Conservation (phyloP, 495 filamentous ascomycete species). For the Articulospora tetracladia region DNA sequence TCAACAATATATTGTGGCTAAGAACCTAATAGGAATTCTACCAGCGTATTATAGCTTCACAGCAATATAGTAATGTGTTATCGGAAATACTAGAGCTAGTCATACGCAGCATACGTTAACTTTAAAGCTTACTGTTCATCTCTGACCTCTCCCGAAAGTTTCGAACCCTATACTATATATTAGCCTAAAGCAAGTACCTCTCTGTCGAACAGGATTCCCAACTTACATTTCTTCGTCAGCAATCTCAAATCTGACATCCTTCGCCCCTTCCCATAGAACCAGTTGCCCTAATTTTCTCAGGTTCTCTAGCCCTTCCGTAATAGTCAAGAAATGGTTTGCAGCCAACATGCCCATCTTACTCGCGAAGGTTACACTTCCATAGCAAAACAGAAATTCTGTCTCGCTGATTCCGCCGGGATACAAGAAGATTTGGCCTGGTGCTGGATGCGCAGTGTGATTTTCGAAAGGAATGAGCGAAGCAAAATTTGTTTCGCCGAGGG, state of each 20-base stretch:
- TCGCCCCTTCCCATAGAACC: conserved; percentile 12
- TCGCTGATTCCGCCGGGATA: conserved; percentile 29
- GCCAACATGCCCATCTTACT: conserved; percentile 28
- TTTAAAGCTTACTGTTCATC: neutral
- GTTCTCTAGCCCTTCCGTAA: conserved; percentile 24
- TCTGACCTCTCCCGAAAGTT: neutral
- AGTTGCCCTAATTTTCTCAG: conserved; percentile 21
- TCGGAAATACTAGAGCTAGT: too few relatives aligned
- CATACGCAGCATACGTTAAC: too few relatives aligned
- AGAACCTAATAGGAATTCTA: too few relatives aligned
- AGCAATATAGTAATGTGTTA: too few relatives aligned
- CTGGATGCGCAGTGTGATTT: conserved; percentile 28
- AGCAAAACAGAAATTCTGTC: conserved; percentile 28
- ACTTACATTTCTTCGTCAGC: conserved; percentile 18
- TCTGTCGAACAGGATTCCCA: neutral
- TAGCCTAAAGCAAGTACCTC: neutral
- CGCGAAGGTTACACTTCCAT: conserved; percentile 26
- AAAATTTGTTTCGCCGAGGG: conserved; percentile 27
- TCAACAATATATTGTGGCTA: neutral
- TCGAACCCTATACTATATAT: neutral
- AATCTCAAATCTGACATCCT: conserved; percentile 26
- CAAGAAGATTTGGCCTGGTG: conserved; percentile 24
- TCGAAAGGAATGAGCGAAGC: conserved; percentile 20
- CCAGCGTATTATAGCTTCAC: too few relatives aligned
- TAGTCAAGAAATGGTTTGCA: conserved; percentile 28